Evolutionary conservation across 306 rosid genomes (phyloP).

Genomic region (Neltuma alba): DNA sequence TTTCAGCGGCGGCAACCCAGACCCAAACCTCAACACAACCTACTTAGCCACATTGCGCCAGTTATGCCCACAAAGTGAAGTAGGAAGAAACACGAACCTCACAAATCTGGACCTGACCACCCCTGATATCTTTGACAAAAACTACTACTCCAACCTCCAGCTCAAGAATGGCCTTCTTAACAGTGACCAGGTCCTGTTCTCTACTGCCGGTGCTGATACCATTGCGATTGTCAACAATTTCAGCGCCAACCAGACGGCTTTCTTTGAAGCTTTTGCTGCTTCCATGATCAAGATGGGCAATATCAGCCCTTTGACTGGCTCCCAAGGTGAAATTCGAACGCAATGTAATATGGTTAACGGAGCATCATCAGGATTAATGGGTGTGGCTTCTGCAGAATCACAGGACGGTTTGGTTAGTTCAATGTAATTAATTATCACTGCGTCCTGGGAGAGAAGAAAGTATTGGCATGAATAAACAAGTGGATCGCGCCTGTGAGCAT

Average conservation of each 20-base stretch:
- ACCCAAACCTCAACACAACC: neutral
- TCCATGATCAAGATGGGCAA: conserved; percentile 32
- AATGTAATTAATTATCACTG: neutral
- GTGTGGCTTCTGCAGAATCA: neutral
- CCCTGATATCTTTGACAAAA: neutral
- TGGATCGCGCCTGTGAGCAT: neutral
- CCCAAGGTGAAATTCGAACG: neutral
- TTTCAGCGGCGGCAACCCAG: neutral
- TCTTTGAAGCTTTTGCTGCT: neutral
- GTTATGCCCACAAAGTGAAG: neutral
- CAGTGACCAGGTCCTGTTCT: conserved; percentile 19
- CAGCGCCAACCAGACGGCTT: neutral
- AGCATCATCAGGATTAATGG: neutral
- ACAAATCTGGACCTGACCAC: conserved; percentile 21
- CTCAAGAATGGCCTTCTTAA: neutral
- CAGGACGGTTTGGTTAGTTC: neutral
- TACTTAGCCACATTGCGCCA: neutral
- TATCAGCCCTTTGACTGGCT: conserved; percentile 4
- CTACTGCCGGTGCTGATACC: neutral
- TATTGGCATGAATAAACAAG: neutral
- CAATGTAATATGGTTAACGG: conserved; percentile 8
- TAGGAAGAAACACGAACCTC: neutral
- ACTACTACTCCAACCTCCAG: neutral
- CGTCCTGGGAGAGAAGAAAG: neutral
- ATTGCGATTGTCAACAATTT: neutral